Evolutionary conservation across 371 early-diverging fungal species (phyloP).

Genomic region (Capillidium rhysosporum): DNA sequence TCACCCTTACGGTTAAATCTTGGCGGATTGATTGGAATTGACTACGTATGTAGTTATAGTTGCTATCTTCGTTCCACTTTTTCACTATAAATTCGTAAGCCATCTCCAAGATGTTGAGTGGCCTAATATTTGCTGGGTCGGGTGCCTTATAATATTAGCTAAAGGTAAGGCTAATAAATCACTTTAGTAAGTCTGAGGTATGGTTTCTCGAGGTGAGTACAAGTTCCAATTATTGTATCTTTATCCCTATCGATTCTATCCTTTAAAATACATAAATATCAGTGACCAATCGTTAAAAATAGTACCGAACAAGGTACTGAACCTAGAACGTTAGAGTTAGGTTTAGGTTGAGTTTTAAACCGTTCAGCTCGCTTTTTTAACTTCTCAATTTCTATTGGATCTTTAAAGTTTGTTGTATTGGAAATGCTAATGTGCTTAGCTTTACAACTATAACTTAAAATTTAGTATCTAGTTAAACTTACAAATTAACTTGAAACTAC

Average conservation of each 20-base stretch:
- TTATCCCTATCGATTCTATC: constrained; percentile 61
- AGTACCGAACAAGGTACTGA: too few relatives aligned
- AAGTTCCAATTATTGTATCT: constrained; percentile 75
- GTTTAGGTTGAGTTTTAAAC: too few relatives aligned
- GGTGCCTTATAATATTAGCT: constrained; percentile 41
- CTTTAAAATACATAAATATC: not conserved
- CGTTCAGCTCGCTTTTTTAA: too few relatives aligned
- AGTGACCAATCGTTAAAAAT: too few relatives aligned
- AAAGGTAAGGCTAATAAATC: constrained; percentile 5
- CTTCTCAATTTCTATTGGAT: too few relatives aligned
- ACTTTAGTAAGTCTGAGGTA: constrained; percentile 80
- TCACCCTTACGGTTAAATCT: constrained; percentile 62
- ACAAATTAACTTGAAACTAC: too few relatives aligned
- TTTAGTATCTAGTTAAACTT: too few relatives aligned
- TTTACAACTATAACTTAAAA: too few relatives aligned
- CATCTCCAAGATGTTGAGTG: constrained; percentile 45
- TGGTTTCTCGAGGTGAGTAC: constrained; percentile 57
- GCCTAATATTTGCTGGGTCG: constrained; percentile 76
- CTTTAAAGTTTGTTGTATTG: too few relatives aligned
- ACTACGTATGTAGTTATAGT: constrained; percentile 85
- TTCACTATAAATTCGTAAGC: constrained; percentile 47
- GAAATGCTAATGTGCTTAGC: too few relatives aligned
- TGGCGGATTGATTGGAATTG: constrained; percentile 91
- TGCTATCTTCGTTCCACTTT: constrained; percentile 56
- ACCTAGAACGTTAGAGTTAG: too few relatives aligned